Conservation (phyloP, 2,329 filamentous ascomycete species). For the Emergomyces pasteurianus region DNA sequence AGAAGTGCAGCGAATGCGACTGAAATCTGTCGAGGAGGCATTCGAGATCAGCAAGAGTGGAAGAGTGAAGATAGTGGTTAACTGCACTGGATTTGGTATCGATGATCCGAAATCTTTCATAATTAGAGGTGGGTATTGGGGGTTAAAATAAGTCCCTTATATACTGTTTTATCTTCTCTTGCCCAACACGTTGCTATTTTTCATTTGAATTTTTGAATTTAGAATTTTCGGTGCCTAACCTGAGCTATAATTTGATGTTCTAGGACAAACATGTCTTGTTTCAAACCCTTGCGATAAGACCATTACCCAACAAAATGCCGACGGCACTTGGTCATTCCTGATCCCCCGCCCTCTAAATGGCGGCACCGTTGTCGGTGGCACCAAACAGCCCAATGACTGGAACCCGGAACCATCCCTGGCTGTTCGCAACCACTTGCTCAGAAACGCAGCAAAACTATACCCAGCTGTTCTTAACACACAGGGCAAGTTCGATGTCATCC, state of each 20-base stretch:
- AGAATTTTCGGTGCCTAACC: too few relatives aligned
- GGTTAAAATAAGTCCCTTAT: not conserved
- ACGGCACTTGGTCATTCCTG: constrained; percentile 52
- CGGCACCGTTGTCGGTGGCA: constrained; percentile 55
- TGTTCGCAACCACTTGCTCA: constrained; percentile 38
- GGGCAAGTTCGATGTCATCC: constrained; percentile 31
- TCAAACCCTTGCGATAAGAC: constrained; percentile 32
- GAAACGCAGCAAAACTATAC: constrained; percentile 29
- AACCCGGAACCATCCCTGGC: constrained; percentile 37
- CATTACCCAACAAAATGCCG: constrained; percentile 50
- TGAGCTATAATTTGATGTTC: not conserved
- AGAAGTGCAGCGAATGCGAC: constrained; percentile 10
- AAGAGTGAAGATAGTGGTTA: constrained; percentile 28
- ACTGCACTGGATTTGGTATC: constrained; percentile 35
- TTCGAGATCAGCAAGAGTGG: constrained; percentile 23
- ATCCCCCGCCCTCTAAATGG: constrained; percentile 51
- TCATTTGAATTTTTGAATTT: not conserved
- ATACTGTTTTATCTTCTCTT: not conserved
- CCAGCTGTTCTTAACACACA: constrained; percentile 26
- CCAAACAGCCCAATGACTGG: constrained; percentile 50
- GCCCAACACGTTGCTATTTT: not conserved
- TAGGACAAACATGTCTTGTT: constrained; percentile 38
- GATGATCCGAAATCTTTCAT: constrained; percentile 31
- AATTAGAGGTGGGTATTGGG: constrained; percentile 25
- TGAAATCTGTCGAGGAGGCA: constrained; percentile 21